A percentile compares a stretch with the other conserved stretches of the same genome.
Evolutionary conservation across 805 yeast genomes (phyloP).

Genomic region (Candida ovalis): DNA sequence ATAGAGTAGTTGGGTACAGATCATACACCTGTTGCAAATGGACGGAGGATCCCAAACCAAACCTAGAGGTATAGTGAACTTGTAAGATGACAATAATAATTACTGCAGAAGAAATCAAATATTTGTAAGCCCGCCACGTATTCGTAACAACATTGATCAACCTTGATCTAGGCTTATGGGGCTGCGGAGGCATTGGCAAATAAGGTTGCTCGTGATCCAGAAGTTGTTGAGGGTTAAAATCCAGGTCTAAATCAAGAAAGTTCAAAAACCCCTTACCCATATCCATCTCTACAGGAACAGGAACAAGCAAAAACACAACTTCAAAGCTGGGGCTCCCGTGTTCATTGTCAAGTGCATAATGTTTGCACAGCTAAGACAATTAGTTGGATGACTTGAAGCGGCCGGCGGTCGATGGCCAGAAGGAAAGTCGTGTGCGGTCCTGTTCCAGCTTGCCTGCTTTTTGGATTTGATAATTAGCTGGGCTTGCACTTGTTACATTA

Average conservation of each 20-base stretch:
- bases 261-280: not conserved
- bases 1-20: slow-evolving; percentile 8
- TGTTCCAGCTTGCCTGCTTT: too few relatives aligned
- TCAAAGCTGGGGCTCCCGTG: too few relatives aligned
- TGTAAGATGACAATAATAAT: slow-evolving; percentile 6
- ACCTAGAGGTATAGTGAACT: not conserved
- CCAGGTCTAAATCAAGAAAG: too few relatives aligned
- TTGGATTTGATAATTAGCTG: too few relatives aligned
- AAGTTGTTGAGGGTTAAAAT: slow-evolving; percentile 1
- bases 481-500: too few relatives aligned
- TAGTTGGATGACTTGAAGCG: too few relatives aligned
- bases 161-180: not conserved
- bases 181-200: not conserved
- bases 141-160: not conserved
- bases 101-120: slow-evolving; percentile 6
- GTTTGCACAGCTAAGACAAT: too few relatives aligned
- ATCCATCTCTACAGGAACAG: too few relatives aligned
- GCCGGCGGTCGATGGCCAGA: too few relatives aligned
- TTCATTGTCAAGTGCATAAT: too few relatives aligned
- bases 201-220: not conserved
- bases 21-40: slow-evolving; percentile 2
- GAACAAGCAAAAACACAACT: too few relatives aligned
- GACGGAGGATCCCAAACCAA: not conserved
- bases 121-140: slow-evolving; percentile 9
- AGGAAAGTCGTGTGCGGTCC: too few relatives aligned